Percentiles rank a stretch among this genome's conserved stretches.
Evolutionary conservation across 176 grass and related monocot genomes (phyloP).

Genomic region (Triticum turgidum): DNA sequence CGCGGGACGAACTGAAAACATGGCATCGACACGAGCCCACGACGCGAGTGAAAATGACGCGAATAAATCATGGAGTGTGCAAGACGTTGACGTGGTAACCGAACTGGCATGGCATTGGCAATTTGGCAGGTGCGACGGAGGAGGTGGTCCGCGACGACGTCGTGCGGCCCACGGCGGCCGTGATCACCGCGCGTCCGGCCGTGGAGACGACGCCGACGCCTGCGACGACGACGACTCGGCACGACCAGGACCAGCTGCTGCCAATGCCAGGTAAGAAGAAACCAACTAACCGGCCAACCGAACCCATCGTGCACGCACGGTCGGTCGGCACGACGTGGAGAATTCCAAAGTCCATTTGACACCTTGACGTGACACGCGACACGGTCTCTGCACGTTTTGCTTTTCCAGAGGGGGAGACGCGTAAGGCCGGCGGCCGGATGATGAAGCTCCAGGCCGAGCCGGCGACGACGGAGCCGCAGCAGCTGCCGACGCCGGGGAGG

Average conservation of each 20-base stretch:
- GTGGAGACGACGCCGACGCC: constrained; percentile 13
- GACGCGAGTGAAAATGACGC: too few species aligned
- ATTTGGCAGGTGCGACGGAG: not conserved
- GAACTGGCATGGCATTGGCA: not conserved
- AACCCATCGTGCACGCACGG: not conserved
- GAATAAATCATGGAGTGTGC: not conserved
- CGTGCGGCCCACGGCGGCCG: constrained; percentile 10
- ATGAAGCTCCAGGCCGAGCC: constrained; percentile 7
- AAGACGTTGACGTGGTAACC: not conserved
- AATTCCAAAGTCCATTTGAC: not conserved
- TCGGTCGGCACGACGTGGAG: not conserved
- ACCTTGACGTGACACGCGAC: not conserved
- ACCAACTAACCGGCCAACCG: not conserved
- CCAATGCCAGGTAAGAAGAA: constrained; percentile 25
- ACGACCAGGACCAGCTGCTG: not conserved
- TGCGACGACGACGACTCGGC: not conserved
- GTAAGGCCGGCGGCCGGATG: not conserved
- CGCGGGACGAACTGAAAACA: not conserved
- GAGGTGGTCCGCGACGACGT: not conserved
- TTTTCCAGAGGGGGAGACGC: not conserved
- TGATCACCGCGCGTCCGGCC: not conserved
- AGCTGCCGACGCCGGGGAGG: not conserved
- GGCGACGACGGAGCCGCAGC: not conserved
- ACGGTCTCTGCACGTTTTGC: too few species aligned
- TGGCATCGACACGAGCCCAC: not conserved